Conservation (phyloP, 805 yeast species). For the Sugiyamaella qingdaonensis region DNA sequence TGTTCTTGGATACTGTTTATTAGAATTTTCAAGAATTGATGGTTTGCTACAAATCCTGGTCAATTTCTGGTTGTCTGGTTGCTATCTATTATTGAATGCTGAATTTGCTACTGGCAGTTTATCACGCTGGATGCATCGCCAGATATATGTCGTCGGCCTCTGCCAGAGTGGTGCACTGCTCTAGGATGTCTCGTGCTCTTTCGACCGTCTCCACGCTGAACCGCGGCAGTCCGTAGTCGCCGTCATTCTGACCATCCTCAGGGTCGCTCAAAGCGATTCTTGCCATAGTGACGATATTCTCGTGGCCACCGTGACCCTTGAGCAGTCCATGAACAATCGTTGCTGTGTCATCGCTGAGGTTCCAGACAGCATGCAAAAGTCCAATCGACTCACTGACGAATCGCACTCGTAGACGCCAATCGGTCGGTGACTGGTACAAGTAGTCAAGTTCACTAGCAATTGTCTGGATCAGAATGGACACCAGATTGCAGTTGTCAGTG, state of each 20-base stretch:
- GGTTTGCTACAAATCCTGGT: too few relatives aligned
- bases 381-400: slow-evolving; percentile 15
- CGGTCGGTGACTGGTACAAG: slow-evolving; percentile 3
- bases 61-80: too few relatives aligned
- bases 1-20: too few relatives aligned
- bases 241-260: slow-evolving; percentile 59
- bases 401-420: neutral
- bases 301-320: slow-evolving; percentile 18
- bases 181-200: slow-evolving; percentile 65
- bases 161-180: slow-evolving; percentile 63
- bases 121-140: slow-evolving; percentile 43
- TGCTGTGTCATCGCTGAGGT: slow-evolving; percentile 9
- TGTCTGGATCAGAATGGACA: slow-evolving; percentile 10
- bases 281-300: slow-evolving; percentile 25
- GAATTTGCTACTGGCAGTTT: too few relatives aligned
- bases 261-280: slow-evolving; percentile 26
- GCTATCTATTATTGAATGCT: neutral
- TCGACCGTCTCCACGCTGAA: slow-evolving; percentile 62
- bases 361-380: slow-evolving; percentile 19
- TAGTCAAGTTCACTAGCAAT: slow-evolving; percentile 13
- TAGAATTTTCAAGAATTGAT: too few relatives aligned
- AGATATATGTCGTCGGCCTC: slow-evolving; percentile 73
- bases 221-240: slow-evolving; percentile 44
- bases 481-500: neutral
- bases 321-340: slow-evolving; percentile 4